Percentiles rank a stretch among this genome's conserved stretches.
Evolutionary conservation across 352 stramenopile species (phyloP).

Genomic region (Ophiocytium majus): DNA sequence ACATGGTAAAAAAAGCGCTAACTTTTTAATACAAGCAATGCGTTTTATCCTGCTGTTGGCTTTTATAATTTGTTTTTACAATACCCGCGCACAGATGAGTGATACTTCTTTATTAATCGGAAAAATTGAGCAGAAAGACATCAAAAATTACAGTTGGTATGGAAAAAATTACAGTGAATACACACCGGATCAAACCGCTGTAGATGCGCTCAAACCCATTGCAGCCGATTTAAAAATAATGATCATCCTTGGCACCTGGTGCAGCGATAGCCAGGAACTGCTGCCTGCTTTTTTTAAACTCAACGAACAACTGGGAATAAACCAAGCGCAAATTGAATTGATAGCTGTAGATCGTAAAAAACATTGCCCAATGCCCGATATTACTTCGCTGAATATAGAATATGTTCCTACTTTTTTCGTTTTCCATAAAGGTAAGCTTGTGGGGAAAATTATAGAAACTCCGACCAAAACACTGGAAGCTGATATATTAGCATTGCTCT

Average conservation of each 20-base stretch:
- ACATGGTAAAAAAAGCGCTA: conserved; percentile 62
- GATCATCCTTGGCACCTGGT: conserved; percentile 18
- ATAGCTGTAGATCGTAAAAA: conserved; percentile 22
- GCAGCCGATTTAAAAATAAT: conserved; percentile 22
- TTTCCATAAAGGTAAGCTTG: conserved; percentile 21
- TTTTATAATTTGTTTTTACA: conserved; percentile 24
- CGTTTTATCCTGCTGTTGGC: conserved; percentile 19
- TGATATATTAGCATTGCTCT: conserved; percentile 22
- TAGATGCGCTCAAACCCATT: conserved; percentile 19
- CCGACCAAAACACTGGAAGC: conserved; percentile 18
- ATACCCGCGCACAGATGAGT: conserved; percentile 18
- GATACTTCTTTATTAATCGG: conserved; percentile 22
- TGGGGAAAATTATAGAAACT: conserved; percentile 22
- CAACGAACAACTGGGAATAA: conserved; percentile 20
- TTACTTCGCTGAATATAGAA: conserved; percentile 22
- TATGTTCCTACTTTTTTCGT: conserved; percentile 22
- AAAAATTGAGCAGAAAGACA: conserved; percentile 22
- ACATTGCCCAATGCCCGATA: conserved; percentile 19
- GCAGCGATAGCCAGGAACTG: conserved; percentile 17
- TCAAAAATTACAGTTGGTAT: conserved; percentile 22
- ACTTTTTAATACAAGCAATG: conserved; percentile 22
- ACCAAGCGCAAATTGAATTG: conserved; percentile 20
- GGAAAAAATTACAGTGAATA: conserved; percentile 22
- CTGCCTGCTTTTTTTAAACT: conserved; percentile 21
- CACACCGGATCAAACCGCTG: conserved; percentile 17